Evolutionary conservation across 2,329 filamentous ascomycete species (phyloP), one percentile per base, ranked within the genome.

Genomic region (Corynespora cassiicola): DNA sequence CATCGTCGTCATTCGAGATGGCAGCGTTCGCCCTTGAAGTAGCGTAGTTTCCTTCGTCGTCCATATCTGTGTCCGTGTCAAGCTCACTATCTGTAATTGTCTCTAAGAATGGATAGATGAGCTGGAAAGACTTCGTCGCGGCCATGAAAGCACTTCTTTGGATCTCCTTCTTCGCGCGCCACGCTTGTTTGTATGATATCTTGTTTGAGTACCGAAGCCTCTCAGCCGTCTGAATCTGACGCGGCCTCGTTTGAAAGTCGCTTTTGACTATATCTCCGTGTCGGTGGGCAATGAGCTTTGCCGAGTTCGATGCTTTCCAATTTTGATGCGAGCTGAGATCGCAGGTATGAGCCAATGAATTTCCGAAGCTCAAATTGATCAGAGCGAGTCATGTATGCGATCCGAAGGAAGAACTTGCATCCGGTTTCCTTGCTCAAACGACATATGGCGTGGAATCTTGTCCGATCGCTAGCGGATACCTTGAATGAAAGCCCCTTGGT

Each of bases 1-100:
- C 24, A 23, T 40, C 23, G 19, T 40, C 18, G 14, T 35, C 30
- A 22, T 17, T 40, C 3, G 23, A 34, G 12, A 40, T 40, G 22
- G 37, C 24, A 40, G 30, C 37, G 30, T 40, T 34, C 20, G 37
- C 37, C 31, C 37, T 40, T 17, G 24, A 40, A 40, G 37, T 40
- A 23, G 37, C 31, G 18, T 34, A 40, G 24, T 34, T 40, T 34
- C 31, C 29, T 35, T 40, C 23, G 8, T 32, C 20, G 24, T 39
- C 36, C 7, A 39, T 27, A 31, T 39, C 36, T 18, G 21, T 37
- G 21, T 37, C 27, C 27, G 10, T 17, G n/a, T 31, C 10, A 19
- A 34, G 24, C 4, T 22, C 31, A 31, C 30, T 29, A 28, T 35
- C 31, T 16, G 31, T 35, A 40, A 35, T 33, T 5, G 16, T 32